phyloP scores from a whole-genome alignment of 1,284 basidiomycete genomes.

The Xerocomus nothofagi region DNA sequence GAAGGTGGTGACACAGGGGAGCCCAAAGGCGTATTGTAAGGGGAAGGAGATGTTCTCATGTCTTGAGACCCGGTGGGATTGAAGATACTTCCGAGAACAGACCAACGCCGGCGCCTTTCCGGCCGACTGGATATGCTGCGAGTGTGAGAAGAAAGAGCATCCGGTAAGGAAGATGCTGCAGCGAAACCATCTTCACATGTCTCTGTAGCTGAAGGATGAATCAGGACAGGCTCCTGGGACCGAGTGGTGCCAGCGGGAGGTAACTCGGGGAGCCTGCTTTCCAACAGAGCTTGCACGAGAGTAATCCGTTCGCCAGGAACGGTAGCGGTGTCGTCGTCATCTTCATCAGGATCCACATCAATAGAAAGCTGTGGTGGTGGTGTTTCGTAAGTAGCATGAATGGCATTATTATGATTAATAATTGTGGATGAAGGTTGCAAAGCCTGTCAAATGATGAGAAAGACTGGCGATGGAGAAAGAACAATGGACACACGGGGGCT shows the following conservation, averaged over 20 bases:
- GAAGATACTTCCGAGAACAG: constrained; percentile 50
- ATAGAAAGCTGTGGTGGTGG: constrained; percentile 31
- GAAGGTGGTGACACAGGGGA: constrained; percentile 16
- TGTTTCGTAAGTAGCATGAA: constrained; percentile 20
- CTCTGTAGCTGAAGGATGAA: constrained; percentile 43
- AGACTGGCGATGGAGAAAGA: constrained; percentile 62
- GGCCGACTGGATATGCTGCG: constrained; percentile 30
- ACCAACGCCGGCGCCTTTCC: constrained; percentile 40
- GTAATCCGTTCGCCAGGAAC: constrained; percentile 55
- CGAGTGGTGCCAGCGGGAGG: constrained; percentile 67
- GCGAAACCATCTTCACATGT: constrained; percentile 44
- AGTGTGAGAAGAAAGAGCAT: constrained; percentile 39
- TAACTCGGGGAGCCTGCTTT: constrained; percentile 72
- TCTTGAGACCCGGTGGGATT: constrained; percentile 23
- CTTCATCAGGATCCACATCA: constrained; percentile 58
- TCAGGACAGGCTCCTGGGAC: constrained; percentile 65
- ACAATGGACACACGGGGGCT: constrained; percentile 40
- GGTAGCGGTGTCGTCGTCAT: constrained; percentile 49
- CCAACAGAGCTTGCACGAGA: constrained; percentile 68
- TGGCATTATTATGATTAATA: constrained; percentile 14
- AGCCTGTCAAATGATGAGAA: constrained; percentile 64
- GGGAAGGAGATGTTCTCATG: constrained; percentile 30
- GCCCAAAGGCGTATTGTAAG: constrained; percentile 18
- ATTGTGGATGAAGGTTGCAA: constrained; percentile 43
- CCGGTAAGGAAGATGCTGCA: constrained; percentile 50